These are phyloP conservation scores for Endocalyx cinctus DNA, from an alignment of 2,329 filamentous ascomycete species.

Conservation along the genomic window DNA sequence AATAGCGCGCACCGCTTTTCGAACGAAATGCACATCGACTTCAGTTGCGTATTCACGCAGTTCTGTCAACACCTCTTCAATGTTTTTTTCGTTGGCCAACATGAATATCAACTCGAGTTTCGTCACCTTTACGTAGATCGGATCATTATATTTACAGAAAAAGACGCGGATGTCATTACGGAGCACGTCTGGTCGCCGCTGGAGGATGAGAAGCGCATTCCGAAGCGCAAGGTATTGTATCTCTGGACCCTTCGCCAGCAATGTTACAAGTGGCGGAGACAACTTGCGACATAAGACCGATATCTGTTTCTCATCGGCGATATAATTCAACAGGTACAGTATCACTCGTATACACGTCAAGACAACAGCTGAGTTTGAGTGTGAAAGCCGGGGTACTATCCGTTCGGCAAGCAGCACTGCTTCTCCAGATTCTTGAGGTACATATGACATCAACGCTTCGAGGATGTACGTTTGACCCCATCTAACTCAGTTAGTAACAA, in stretches of 20 bases:
- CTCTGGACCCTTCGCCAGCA: conserved; percentile 92
- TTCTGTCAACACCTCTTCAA: conserved; percentile 90
- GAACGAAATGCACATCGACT: conserved; percentile 97
- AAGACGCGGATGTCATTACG: conserved; percentile 97
- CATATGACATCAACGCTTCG: conserved; percentile 95
- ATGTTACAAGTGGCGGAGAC: conserved; percentile 88
- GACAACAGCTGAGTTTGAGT: conserved; percentile 95
- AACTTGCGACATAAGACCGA: conserved; percentile 84
- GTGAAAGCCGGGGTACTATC: conserved; percentile 90
- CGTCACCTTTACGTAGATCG: conserved; percentile 98
- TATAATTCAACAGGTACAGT: conserved; percentile 98
- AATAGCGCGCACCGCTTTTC: conserved; percentile 94
- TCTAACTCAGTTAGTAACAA: conserved; percentile 42
- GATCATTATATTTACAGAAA: conserved; percentile 99
- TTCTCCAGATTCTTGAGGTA: conserved; percentile 85
- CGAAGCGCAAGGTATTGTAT: conserved; percentile 96
- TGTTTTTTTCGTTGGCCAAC: conserved; percentile 93
- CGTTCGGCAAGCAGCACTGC: conserved; percentile 86
- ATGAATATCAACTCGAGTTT: conserved; percentile 99
- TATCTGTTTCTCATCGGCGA: conserved; percentile 84
- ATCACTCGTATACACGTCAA: conserved; percentile 95
- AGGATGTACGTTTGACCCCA: conserved; percentile 99
- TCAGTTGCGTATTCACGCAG: conserved; percentile 95
- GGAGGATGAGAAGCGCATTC: conserved; percentile 90
- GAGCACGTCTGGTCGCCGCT: conserved; percentile 86